These are phyloP conservation scores for Amanita subjunquillea DNA, from an alignment of 768 basidiomycete species.

Conservation along the genomic window DNA sequence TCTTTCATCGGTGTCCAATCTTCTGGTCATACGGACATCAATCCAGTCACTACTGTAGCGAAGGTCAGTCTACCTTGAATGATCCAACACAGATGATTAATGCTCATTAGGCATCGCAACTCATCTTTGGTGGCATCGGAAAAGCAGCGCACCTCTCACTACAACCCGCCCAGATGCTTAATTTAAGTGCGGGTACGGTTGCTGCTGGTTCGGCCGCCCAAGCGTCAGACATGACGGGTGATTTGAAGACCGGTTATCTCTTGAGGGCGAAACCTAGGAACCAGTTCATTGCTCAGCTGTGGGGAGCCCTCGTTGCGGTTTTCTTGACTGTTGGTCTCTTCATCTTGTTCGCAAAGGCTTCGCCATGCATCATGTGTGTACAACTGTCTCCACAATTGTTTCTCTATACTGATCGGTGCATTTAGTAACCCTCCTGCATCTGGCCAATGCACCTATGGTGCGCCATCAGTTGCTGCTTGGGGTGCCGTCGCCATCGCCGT, in stretches of 20 bases:
- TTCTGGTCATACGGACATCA: conserved; percentile 48
- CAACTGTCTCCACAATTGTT: not conserved
- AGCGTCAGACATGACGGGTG: conserved; percentile 55
- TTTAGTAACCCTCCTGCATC: conserved; percentile 16
- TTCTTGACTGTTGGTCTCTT: conserved; percentile 51
- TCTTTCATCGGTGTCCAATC: conserved; percentile 61
- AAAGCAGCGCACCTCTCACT: conserved; percentile 30
- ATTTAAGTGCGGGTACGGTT: conserved; percentile 42
- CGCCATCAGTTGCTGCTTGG: conserved; percentile 49
- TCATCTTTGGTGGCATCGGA: conserved; percentile 52
- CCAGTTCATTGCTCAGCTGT: conserved; percentile 52
- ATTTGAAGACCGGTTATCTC: conserved; percentile 63
- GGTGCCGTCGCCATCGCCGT: conserved; percentile 45
- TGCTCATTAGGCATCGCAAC: conserved; percentile 36
- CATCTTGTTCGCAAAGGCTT: conserved; percentile 51
- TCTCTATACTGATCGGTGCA: not conserved
- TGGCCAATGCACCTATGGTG: conserved; percentile 38
- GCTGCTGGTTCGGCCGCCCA: conserved; percentile 47
- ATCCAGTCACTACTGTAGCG: conserved; percentile 49
- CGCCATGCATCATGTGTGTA: conserved; percentile 47
- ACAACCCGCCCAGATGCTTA: conserved; percentile 31
- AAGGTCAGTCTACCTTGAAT: conserved; percentile 22
- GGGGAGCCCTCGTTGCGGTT: conserved; percentile 47
- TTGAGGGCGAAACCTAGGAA: conserved; percentile 52
- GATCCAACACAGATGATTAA: not conserved